These are phyloP conservation scores for Omphalea diandra DNA, from an alignment of 441 rosid genomes.

Conservation along the genomic window DNA sequence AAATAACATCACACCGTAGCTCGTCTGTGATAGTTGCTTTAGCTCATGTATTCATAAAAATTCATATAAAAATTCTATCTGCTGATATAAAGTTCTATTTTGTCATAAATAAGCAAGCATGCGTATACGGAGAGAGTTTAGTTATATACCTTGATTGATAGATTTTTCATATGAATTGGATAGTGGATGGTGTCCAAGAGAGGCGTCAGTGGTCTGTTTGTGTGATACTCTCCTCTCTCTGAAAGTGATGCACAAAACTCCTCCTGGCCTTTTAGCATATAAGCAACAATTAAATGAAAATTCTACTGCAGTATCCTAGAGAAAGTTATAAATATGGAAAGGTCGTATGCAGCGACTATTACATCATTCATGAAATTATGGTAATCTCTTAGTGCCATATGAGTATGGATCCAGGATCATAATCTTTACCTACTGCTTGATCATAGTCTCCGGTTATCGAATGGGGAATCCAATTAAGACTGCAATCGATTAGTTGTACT, in stretches of 20 bases:
- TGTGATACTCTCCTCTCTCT: conserved; percentile 63
- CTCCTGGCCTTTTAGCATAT: conserved; percentile 32
- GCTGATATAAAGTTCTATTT: not conserved
- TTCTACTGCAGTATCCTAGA: not conserved
- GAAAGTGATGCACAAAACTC: conserved; percentile 69
- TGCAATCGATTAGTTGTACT: conserved; percentile 61
- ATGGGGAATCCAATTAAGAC: conserved; percentile 61
- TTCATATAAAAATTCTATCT: not conserved
- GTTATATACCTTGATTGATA: conserved; percentile 61
- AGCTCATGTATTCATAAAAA: conserved; percentile 49
- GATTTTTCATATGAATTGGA: conserved; percentile 94
- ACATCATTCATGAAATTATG: conserved; percentile 67
- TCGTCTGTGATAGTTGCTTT: conserved; percentile 79
- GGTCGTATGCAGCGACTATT: conserved; percentile 39
- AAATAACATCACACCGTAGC: conserved; percentile 80
- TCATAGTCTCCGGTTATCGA: conserved; percentile 59
- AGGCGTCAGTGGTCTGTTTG: conserved; percentile 82
- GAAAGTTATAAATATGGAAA: too few species aligned
- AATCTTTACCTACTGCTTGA: conserved; percentile 64
- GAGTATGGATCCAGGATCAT: conserved; percentile 65
- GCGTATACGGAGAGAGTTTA: not conserved
- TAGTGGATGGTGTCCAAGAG: conserved; percentile 83
- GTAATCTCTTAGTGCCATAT: conserved; percentile 61
- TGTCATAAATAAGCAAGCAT: too few species aligned
- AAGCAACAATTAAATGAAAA: not conserved